phyloP scores from a whole-genome alignment of 2,329 filamentous ascomycete species.

The Alternaria consortialis region DNA sequence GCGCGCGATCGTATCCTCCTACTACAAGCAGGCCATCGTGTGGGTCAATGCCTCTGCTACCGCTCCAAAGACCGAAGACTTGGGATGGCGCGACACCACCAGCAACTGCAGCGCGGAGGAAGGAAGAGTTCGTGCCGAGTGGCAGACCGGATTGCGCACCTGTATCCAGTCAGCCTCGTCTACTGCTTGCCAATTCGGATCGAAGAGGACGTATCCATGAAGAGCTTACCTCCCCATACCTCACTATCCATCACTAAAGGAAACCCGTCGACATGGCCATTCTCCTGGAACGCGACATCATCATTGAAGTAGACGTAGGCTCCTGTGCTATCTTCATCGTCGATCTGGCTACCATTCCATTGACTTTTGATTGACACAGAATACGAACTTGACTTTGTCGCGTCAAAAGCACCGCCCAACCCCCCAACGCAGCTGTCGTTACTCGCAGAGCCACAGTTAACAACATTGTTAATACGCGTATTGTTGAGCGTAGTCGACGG shows the following conservation, averaged over 20 bases:
- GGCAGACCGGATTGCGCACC: conserved; percentile 17
- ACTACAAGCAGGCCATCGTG: conserved; percentile 18
- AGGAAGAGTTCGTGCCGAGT: conserved; percentile 20
- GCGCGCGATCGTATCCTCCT: conserved; percentile 20
- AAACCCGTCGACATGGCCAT: conserved; percentile 17
- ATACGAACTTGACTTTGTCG: conserved; percentile 11
- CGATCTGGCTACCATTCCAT: conserved; percentile 18
- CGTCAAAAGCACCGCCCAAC: conserved; percentile 15
- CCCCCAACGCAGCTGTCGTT: conserved; percentile 17
- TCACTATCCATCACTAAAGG: conserved; percentile 17
- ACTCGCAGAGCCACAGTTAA: conserved; percentile 11
- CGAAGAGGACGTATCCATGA: background rate
- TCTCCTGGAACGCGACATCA: conserved; percentile 14
- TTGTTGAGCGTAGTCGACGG: conserved; percentile 21
- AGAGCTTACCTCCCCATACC: conserved; percentile 4
- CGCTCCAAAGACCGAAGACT: conserved; percentile 21
- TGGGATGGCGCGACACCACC: conserved; percentile 18
- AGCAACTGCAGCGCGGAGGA: conserved; percentile 17
- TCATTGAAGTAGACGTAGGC: conserved; percentile 19
- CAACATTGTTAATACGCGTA: conserved; percentile 19
- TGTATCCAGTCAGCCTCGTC: background rate
- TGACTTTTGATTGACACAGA: conserved; percentile 15
- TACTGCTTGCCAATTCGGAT: background rate
- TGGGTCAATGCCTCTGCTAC: conserved; percentile 16
- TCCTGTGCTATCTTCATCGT: conserved; percentile 9